Percentiles rank a stretch among this genome's conserved stretches.
Evolutionary conservation across 1,139 yeast species (phyloP).

Genomic region (Geotrichum histeridarum): DNA sequence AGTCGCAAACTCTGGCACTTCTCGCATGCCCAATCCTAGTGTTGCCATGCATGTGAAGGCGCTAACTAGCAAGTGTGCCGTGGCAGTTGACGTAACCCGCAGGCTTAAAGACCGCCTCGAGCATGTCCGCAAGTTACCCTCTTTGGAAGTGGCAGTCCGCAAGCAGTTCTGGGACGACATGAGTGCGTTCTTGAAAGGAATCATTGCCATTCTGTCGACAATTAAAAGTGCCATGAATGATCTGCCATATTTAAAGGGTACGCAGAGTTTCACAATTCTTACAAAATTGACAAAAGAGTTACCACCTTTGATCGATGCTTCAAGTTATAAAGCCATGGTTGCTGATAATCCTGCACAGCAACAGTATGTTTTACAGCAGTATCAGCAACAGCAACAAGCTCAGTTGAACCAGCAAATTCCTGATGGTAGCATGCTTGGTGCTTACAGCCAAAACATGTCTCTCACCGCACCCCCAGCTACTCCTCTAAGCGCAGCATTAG

Average conservation of each 20-base stretch:
- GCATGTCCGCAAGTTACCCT: conserved; percentile 7
- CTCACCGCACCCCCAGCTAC: conserved; percentile 30
- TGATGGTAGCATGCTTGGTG: not conserved
- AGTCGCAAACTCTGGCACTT: conserved; percentile 37
- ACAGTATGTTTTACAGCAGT: conserved; percentile 11
- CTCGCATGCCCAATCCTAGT: conserved; percentile 35
- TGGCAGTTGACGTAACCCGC: conserved; percentile 76
- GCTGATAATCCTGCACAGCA: conserved; percentile 12
- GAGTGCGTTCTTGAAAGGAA: conserved; percentile 73
- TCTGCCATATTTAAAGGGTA: conserved; percentile 72
- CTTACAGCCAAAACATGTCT: conserved; percentile 6
- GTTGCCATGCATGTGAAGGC: conserved; percentile 69
- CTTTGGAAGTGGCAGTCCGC: conserved; percentile 46
- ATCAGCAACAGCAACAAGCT: conserved; percentile 10
- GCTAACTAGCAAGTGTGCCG: conserved; percentile 68
- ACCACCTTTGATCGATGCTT: conserved; percentile 67
- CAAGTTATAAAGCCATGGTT: conserved; percentile 43
- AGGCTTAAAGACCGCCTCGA: conserved; percentile 55
- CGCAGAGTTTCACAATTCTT: conserved; percentile 71
- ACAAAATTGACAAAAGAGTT: conserved; percentile 89
- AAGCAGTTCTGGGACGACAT: conserved; percentile 81
- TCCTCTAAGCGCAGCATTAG: conserved; percentile 38
- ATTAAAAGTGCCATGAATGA: conserved; percentile 81
- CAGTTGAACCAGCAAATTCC: not conserved
- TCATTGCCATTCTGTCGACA: conserved; percentile 74